Base-by-base conservation (phyloP, 805 yeast species). In the Candida glaebosa region DNA sequence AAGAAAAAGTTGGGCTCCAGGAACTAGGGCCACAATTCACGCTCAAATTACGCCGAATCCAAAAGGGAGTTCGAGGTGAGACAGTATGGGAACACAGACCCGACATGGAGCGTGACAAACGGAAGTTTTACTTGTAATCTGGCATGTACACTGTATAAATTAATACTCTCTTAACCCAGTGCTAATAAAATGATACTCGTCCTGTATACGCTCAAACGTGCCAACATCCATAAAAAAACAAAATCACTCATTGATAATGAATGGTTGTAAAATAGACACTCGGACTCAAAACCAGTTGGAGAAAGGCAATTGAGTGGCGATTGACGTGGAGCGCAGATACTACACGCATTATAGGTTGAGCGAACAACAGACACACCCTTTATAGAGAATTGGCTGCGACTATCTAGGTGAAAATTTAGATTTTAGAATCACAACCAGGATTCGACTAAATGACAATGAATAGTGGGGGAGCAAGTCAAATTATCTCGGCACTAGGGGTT, bases 1-100 rank as follows among this genome's bases (percentile, higher is more conserved):
- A 89, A 51, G 95, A 88, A 61, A 82, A 81, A 53, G 97, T 91
- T 2, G 99, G 98, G 5, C 67, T 93, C 38, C 99, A 93, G 57
- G 99, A 93, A 58, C 69, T 93, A 34, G 99, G 99, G 0, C 99
- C 99, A 1, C 97, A 90, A 63, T 93, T 93, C 63, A 93, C 99
- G 1, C 66, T 93, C 60, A 83, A 85, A 58, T 67, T 93, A 51
- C 79, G 96, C 63, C 76, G 98, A 56, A 70, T 93, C 44, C 98
- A 91, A 63, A 84, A 81, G 66, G 99, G 98, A 40, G 76, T 93
- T 54, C 82, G 82, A 57, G 95, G 88, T 51, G 98, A 91, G 56
- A 74, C 86, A 19, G 96, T 88, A 56, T 91, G 98, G 97, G 97
- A 93, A 64, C 96, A 89, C 67, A 79, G 87, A 52, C 83, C 96